phyloP scores from a whole-genome alignment of 2,329 filamentous ascomycete genomes.

The Domatiomyces globalis region DNA sequence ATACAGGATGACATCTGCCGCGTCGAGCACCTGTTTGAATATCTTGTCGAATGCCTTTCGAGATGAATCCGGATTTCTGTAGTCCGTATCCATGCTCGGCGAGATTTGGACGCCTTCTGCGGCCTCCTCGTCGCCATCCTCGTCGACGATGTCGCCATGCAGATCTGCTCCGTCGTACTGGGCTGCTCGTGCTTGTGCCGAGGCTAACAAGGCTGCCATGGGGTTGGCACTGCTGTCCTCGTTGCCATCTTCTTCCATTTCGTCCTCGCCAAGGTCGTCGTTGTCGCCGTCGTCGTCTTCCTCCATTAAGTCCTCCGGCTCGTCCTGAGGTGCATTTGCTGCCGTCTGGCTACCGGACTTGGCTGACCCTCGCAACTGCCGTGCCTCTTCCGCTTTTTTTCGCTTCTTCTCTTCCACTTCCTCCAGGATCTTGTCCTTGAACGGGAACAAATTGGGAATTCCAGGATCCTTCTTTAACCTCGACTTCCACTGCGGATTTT shows the following conservation, averaged over 20 bases:
- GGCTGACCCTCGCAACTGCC: slow-evolving; percentile 55
- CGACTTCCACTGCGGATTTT: slow-evolving; percentile 94
- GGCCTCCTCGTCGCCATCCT: slow-evolving; percentile 28
- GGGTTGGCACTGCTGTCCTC: slow-evolving; percentile 58
- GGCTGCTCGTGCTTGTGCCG: slow-evolving; percentile 61
- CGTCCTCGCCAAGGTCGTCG: slow-evolving; percentile 27
- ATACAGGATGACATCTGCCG: slow-evolving; percentile 87
- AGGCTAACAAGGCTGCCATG: slow-evolving; percentile 81
- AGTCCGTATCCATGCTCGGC: slow-evolving; percentile 9
- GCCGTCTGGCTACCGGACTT: slow-evolving; percentile 40
- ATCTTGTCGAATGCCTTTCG: slow-evolving; percentile 87
- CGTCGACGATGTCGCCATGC: slow-evolving; percentile 43
- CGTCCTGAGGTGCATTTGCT: slow-evolving; percentile 30
- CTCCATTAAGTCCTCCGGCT: slow-evolving; percentile 33
- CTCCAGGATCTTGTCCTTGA: slow-evolving; percentile 86
- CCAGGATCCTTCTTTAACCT: slow-evolving; percentile 95
- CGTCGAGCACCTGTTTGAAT: slow-evolving; percentile 83
- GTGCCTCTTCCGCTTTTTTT: slow-evolving; percentile 65
- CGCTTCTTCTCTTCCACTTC: slow-evolving; percentile 84
- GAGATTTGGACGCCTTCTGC: slow-evolving; percentile 30
- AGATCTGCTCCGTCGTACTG: slow-evolving; percentile 56
- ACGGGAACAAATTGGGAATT: slow-evolving; percentile 93
- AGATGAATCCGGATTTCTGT: slow-evolving; percentile 44
- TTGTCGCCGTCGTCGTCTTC: slow-evolving; percentile 33
- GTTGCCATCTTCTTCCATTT: slow-evolving; percentile 37